phyloP scores from a whole-genome alignment of 345 rosid species.

The Corchorus capsularis region DNA sequence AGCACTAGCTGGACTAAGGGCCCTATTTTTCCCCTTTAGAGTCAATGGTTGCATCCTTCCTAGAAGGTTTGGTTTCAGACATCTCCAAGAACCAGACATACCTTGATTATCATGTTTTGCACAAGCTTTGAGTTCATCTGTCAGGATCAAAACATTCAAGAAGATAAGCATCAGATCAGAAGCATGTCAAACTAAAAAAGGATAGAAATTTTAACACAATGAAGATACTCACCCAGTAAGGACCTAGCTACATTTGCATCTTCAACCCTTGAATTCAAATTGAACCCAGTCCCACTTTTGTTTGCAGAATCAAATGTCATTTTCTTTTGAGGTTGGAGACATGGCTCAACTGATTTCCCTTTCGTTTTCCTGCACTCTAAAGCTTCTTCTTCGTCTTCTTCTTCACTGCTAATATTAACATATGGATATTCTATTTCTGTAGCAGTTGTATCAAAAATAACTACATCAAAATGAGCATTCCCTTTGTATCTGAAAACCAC shows the following conservation, averaged over 20 bases:
- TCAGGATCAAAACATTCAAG: too few relatives aligned
- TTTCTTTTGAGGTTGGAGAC: background rate
- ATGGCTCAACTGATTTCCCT: background rate
- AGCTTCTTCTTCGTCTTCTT: background rate
- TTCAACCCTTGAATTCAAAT: background rate
- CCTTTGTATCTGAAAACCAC: slow-evolving; percentile 34
- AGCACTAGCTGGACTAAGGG: background rate
- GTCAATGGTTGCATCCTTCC: background rate
- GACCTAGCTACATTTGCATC: too few relatives aligned
- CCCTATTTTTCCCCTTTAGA: background rate
- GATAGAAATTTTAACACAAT: too few relatives aligned
- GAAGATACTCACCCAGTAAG: too few relatives aligned
- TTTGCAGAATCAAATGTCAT: background rate
- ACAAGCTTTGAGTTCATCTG: too few relatives aligned
- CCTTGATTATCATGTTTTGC: too few relatives aligned
- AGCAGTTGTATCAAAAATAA: slow-evolving; percentile 25
- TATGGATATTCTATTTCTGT: slow-evolving; percentile 31
- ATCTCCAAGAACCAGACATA: too few relatives aligned
- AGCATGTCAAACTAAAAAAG: too few relatives aligned
- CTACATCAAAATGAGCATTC: slow-evolving; percentile 21
- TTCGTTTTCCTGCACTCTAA: background rate
- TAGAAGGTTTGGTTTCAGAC: background rate
- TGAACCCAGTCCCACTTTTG: too few relatives aligned
- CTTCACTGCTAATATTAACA: background rate
- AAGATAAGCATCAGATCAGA: too few relatives aligned